A percentile compares a stretch with the other conserved stretches of the same genome.
These are phyloP conservation scores for Exidia glandulosa DNA, from an alignment of 768 basidiomycete genomes.

Conservation along the genomic window DNA sequence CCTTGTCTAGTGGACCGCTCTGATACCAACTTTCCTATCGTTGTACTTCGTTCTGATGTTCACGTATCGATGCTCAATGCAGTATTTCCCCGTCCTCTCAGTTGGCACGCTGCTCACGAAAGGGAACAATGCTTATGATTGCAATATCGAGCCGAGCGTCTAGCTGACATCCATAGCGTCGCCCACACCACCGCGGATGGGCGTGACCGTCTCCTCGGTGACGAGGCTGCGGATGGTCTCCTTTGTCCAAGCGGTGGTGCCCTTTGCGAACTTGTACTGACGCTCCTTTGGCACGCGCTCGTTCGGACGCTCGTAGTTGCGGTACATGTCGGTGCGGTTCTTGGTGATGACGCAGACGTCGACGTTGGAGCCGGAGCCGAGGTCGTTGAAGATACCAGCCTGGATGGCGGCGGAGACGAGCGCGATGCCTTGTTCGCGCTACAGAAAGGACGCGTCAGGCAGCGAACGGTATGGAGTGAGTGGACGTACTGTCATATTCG, in stretches of 20 bases:
- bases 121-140: too few species aligned
- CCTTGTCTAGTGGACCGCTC: too few species aligned
- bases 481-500: conserved; percentile 62
- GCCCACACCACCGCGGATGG: conserved; percentile 25
- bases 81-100: too few species aligned
- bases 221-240: conserved; percentile 66
- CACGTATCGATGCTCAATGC: too few species aligned
- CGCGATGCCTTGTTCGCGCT: conserved; percentile 72
- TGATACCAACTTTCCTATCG: too few species aligned
- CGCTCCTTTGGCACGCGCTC: conserved; percentile 66
- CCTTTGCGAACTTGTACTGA: conserved; percentile 58
- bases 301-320: conserved; percentile 91
- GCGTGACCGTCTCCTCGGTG: conserved; percentile 56
- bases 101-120: too few species aligned
- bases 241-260: conserved; percentile 83
- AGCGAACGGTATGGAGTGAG: background rate
- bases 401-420: conserved; percentile 82
- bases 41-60: too few species aligned
- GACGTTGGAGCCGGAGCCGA: conserved; percentile 96
- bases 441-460: conserved; percentile 5
- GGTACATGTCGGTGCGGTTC: conserved; percentile 76
- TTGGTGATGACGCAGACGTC: conserved; percentile 95
- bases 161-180: conserved; percentile 81
- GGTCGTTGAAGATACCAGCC: conserved; percentile 98
- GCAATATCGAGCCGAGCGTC: too few species aligned